These are phyloP conservation scores for Pyrenophora graminea DNA, from an alignment of 2,329 filamentous ascomycete species.

Conservation along the genomic window DNA sequence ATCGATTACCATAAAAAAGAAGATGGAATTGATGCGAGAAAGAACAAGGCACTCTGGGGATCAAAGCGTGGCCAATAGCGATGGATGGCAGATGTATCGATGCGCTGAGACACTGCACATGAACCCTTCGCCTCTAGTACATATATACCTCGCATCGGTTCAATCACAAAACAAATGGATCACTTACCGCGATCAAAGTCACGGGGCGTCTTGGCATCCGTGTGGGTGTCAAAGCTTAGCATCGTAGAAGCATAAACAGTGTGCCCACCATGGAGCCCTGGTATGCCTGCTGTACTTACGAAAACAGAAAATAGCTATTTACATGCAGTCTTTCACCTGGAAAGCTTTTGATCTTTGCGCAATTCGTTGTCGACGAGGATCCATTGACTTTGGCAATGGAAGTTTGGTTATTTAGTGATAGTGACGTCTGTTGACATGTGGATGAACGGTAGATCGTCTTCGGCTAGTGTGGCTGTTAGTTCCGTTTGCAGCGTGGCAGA, in stretches of 20 bases:
- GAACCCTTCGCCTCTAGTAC: neutral
- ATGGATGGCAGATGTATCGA: neutral
- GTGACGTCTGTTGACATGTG: neutral
- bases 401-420: constrained; percentile 5
- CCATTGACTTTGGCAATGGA: neutral
- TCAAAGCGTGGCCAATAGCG: neutral
- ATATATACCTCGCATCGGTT: neutral
- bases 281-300: too few relatives aligned
- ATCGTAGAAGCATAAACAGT: neutral
- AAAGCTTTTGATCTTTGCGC: too few relatives aligned
- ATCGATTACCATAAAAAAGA: neutral
- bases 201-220: constrained; percentile 4
- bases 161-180: neutral
- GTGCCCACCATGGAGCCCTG: neutral
- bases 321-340: neutral
- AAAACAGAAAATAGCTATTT: too few relatives aligned
- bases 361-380: too few relatives aligned
- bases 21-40: neutral
- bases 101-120: neutral
- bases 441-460: neutral
- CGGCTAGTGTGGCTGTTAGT: constrained; percentile 5
- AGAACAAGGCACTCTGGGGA: neutral
- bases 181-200: neutral
- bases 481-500: constrained; percentile 1
- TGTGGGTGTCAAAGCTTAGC: constrained; percentile 4